Base-by-base conservation (phyloP, 2,329 filamentous ascomycete genomes). In the Pseudonectria foliicola region DNA sequence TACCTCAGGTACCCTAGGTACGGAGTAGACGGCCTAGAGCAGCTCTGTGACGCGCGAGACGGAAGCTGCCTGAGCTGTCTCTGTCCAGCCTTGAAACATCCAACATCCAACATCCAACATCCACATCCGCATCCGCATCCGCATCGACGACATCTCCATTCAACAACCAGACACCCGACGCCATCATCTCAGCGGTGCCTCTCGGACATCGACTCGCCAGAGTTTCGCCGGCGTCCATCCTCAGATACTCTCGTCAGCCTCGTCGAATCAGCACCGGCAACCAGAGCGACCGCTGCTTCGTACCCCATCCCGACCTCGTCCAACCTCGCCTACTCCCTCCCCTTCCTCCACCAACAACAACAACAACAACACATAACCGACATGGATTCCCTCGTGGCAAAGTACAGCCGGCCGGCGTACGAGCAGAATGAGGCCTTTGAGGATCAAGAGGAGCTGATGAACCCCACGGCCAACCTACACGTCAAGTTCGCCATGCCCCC, bases 401-500 rank as follows among this genome's bases (percentile, higher is more conserved):
- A 82, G 64, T 96, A 96, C 76, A 86, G 83, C 67, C 80, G 82
- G 54, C 80, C 88, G 54, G 72, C 81, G 41, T 79, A 79, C 63
- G 72, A 82, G 60, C 68, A 76, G 52, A 75, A 83, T 54, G 85
- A 93, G 64, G 74, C 76, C 53, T 78, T 81, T 57, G 70, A 74
- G 34, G 74, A 82, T 53, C 75, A 88, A 57, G 80, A 85, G 61
- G 82, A 89, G 55, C 68, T 82, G 52, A 71, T 85, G 57, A 79
- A 86, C 56, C 72, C 77, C 52, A 70, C 78, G 48, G 82, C 86
- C 55, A 79, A 80, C 52, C 73, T 95, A 52, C 90, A 86, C 35
- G 78, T 95, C 61, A 93, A 89, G 67, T 98, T 98, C 67, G 85
- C 87, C 54, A 82, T 98, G 66, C 92, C 92, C 38, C 90, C 92